These are phyloP conservation scores for Nicotiana attenuata DNA, from an alignment of 257 asterid species.

Conservation along the genomic window DNA sequence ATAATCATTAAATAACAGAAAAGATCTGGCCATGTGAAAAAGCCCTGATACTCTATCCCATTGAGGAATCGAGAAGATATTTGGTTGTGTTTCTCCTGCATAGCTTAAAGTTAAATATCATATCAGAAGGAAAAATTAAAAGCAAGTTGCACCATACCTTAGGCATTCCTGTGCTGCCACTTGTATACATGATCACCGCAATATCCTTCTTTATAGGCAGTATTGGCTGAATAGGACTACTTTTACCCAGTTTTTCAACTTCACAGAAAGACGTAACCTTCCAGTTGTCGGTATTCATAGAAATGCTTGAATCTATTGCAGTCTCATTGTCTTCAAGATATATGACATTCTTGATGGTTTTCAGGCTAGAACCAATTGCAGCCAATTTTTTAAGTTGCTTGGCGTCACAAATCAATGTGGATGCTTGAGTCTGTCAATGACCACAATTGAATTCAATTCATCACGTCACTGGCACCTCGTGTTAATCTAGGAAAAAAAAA, in stretches of 20 bases:
- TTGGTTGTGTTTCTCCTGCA: neutral
- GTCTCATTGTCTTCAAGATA: constrained; percentile 60
- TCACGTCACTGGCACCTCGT: neutral
- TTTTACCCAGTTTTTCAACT: constrained; percentile 68
- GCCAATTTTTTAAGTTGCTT: constrained; percentile 76
- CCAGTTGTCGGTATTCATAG: constrained; percentile 39
- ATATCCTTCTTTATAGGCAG: constrained; percentile 69
- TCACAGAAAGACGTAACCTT: constrained; percentile 51
- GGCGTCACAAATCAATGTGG: constrained; percentile 78
- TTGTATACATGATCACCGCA: constrained; percentile 91
- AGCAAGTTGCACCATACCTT: constrained; percentile 45
- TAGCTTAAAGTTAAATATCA: neutral
- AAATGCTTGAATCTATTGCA: constrained; percentile 31
- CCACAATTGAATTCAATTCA: neutral
- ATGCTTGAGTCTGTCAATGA: constrained; percentile 71
- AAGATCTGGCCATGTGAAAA: neutral
- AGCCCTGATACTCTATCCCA: neutral
- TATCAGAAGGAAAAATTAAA: neutral
- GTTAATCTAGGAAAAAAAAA: neutral
- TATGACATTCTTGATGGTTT: constrained; percentile 46
- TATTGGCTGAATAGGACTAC: constrained; percentile 42
- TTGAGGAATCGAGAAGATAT: neutral
- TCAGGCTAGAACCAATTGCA: constrained; percentile 53
- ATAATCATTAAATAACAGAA: neutral
- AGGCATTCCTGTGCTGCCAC: constrained; percentile 96